A percentile compares a stretch with the other conserved stretches of the same genome.
Conservation (phyloP, 1,284 basidiomycete genomes). For the Ceratobasidium sp. region DNA sequence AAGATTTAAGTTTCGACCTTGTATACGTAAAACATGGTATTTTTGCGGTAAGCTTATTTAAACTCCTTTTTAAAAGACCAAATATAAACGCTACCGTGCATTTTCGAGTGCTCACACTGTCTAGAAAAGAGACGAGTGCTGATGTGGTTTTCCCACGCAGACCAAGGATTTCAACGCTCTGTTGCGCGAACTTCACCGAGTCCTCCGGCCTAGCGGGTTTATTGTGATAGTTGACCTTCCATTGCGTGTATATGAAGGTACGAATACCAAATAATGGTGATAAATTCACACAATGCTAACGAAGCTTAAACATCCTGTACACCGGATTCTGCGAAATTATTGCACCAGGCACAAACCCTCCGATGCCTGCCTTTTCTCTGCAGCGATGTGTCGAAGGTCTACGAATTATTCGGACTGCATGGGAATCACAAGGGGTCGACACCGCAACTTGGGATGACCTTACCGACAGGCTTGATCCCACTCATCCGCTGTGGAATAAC, state of each 20-base stretch:
- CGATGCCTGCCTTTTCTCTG: not conserved
- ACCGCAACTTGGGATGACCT: conserved; percentile 7
- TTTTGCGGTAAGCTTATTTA: not conserved
- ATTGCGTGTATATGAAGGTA: conserved; percentile 5
- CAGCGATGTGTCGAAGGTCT: not conserved
- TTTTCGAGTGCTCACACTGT: not conserved
- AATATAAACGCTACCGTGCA: not conserved
- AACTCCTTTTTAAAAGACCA: not conserved
- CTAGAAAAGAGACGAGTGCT: not conserved
- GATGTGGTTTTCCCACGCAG: not conserved
- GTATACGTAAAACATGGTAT: conserved; percentile 5
- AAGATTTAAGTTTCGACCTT: conserved; percentile 12
- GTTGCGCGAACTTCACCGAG: conserved; percentile 16
- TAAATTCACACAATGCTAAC: no score
- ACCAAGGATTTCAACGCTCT: conserved; percentile 23
- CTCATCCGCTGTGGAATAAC: conserved; percentile 12
- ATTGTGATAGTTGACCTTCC: conserved; percentile 15
- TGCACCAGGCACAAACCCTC: not conserved
- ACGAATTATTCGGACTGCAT: not conserved
- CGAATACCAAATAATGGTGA: not conserved
- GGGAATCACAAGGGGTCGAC: conserved; percentile 7
- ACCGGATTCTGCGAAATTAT: not conserved
- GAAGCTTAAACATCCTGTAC: no score
- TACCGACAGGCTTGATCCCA: not conserved
- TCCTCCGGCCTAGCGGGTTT: conserved; percentile 9